Conservation (phyloP, 495 filamentous ascomycete genomes). For the Penicillium arizonense region DNA sequence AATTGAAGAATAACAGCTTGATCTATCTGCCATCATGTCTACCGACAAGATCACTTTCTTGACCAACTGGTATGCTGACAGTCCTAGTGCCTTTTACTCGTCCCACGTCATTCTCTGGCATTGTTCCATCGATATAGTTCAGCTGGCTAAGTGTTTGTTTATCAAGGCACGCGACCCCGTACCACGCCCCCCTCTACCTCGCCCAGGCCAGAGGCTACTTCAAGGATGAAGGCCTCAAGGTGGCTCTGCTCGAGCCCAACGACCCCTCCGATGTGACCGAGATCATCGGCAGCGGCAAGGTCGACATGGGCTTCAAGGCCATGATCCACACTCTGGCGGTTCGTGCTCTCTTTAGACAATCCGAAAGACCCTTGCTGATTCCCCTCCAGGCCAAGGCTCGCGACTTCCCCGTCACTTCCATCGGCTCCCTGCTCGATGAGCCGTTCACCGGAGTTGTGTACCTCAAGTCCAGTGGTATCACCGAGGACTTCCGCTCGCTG, state of each 20-base stretch:
- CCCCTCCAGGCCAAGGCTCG: slow-evolving; percentile 60
- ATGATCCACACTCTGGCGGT: slow-evolving; percentile 74
- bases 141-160: slow-evolving; percentile 25
- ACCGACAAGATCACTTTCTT: slow-evolving; percentile 75
- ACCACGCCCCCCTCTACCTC: slow-evolving; percentile 70
- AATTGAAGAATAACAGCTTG: slow-evolving; percentile 17
- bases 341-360: slow-evolving; percentile 12
- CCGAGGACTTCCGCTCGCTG: slow-evolving; percentile 59
- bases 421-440: slow-evolving; percentile 68
- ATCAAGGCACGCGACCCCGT: slow-evolving; percentile 67
- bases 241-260: slow-evolving; percentile 69
- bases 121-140: slow-evolving; percentile 1
- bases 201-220: slow-evolving; percentile 70
- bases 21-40: slow-evolving; percentile 52
- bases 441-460: slow-evolving; percentile 73
- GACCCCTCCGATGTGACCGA: slow-evolving; percentile 71
- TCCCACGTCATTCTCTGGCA: not conserved
- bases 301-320: slow-evolving; percentile 73
- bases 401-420: slow-evolving; percentile 64
- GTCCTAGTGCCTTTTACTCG: not conserved
- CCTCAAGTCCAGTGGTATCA: slow-evolving; percentile 67
- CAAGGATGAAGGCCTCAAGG: slow-evolving; percentile 66
- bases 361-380: not conserved
- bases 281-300: slow-evolving; percentile 68
- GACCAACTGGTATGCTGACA: slow-evolving; percentile 61